phyloP scores from a whole-genome alignment of 1,284 basidiomycete species.

The Porogramme epimiltina region DNA sequence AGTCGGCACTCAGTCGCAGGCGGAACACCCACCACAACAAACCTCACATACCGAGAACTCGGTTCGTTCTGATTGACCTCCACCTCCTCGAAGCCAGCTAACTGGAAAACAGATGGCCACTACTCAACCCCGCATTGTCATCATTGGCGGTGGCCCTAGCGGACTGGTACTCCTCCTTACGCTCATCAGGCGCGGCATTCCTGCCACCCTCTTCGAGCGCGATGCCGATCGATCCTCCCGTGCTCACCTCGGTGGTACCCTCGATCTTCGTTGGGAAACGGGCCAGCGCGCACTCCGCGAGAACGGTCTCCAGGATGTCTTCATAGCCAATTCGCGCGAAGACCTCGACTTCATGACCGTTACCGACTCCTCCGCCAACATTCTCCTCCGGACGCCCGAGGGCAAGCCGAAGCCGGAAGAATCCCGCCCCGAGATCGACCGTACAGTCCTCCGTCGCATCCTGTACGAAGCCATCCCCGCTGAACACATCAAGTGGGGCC shows the following conservation, averaged over 20 bases:
- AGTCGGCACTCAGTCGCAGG: too few species aligned
- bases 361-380: neutral
- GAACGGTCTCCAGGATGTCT: neutral
- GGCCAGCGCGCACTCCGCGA: neutral
- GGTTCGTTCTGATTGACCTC: too few species aligned
- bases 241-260: neutral
- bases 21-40: too few species aligned
- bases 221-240: neutral
- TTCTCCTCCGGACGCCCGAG: neutral
- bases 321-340: neutral
- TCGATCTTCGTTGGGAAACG: neutral
- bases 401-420: neutral
- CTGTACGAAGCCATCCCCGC: neutral
- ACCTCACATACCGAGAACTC: too few species aligned
- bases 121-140: neutral
- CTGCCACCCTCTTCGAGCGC: neutral
- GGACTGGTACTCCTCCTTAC: neutral
- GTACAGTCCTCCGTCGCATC: neutral
- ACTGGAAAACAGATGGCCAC: too few species aligned
- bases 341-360: neutral
- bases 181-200: neutral
- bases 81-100: too few species aligned
- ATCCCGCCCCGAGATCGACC: neutral
- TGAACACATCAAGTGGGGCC: neutral
- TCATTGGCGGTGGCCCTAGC: neutral